A percentile compares a stretch with the other conserved stretches of the same genome.
phyloP scores from a whole-genome alignment of 2,329 filamentous ascomycete species.

The Xylariaceae sp. region DNA sequence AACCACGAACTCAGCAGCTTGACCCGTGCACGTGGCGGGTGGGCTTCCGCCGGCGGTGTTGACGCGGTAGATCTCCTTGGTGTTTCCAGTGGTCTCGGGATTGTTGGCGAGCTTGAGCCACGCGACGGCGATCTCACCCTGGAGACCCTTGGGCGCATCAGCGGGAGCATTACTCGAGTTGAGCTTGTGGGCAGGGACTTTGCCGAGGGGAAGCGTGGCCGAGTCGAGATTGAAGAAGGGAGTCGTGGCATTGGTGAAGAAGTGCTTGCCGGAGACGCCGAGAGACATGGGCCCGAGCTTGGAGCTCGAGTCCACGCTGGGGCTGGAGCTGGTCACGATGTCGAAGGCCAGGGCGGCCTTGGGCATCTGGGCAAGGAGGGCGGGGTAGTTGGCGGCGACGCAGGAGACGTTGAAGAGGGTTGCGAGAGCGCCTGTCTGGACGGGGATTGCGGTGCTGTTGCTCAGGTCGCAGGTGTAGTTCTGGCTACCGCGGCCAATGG shows the following conservation, averaged over 20 bases:
- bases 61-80: slow-evolving; percentile 78
- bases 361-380: slow-evolving; percentile 63
- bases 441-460: slow-evolving; percentile 60
- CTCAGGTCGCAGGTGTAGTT: slow-evolving; percentile 82
- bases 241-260: slow-evolving; percentile 67
- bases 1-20: slow-evolving; percentile 63
- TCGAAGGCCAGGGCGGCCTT: slow-evolving; percentile 66
- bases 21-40: slow-evolving; percentile 69
- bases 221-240: slow-evolving; percentile 80
- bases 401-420: slow-evolving; percentile 87
- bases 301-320: slow-evolving; percentile 3
- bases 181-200: slow-evolving; percentile 62
- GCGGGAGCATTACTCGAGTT: slow-evolving; percentile 61
- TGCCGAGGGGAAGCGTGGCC: slow-evolving; percentile 50
- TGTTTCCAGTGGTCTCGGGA: slow-evolving; percentile 54
- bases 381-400: slow-evolving; percentile 66
- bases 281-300: slow-evolving; percentile 58
- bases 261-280: slow-evolving; percentile 73
- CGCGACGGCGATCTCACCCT: slow-evolving; percentile 66
- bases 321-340: slow-evolving; percentile 32
- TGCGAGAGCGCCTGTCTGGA: slow-evolving; percentile 70
- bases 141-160: slow-evolving; percentile 56
- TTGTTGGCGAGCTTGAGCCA: slow-evolving; percentile 72
- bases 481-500: slow-evolving; percentile 82
- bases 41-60: slow-evolving; percentile 79